Base-by-base conservation (phyloP, 1,284 basidiomycete genomes). In the Ustilago nuda region DNA sequence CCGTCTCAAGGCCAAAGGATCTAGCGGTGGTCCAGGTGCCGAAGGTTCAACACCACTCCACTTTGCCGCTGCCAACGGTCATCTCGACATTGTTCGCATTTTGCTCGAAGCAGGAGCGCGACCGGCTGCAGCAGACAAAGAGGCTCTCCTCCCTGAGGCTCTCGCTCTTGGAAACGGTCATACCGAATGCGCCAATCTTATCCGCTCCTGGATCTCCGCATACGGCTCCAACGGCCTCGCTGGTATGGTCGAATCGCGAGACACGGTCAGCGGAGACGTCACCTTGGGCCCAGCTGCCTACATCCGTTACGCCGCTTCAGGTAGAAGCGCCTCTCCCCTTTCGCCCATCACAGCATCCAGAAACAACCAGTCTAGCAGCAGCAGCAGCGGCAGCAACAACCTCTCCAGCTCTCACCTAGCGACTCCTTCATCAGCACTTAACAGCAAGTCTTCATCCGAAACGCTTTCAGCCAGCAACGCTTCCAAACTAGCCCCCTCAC, bases 1-100 rank as follows among this genome's bases (percentile, higher is more conserved):
- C 7, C 67, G 78, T 19, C 61, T 76, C 43, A 74, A 74, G 35
- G 66, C 51, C 27, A 73, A 76, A 48, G 61, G 76, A 5, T 62
- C 66, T 35, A 55, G 33, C 32, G 68, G 58, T 17, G 70, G 70
- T 3, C 76, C 79, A 4, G 82, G 83, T 54, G 72, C 80, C 41
- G 80, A 82, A 45, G 84, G 82, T 4, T 82, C 82, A 17, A 82
- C 82, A 4, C 71, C 83, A 3, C 74, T 85, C 17, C 84, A 85
- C 57, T 85, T 85, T 65, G 84, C 84, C 9, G 82, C 84, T 6
- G 83, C 82, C 37, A 80, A 82, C 32, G 83, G 83, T 7, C 84
- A 85, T 63, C 41, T 77, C 39, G 74, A 62, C 19, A 73, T 83
- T n/a, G 72, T 81, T 15, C 76, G 79, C 9, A 56, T 79, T 37